Base-by-base conservation (phyloP, 441 rosid genomes). In the Metrosideros polymorpha region DNA sequence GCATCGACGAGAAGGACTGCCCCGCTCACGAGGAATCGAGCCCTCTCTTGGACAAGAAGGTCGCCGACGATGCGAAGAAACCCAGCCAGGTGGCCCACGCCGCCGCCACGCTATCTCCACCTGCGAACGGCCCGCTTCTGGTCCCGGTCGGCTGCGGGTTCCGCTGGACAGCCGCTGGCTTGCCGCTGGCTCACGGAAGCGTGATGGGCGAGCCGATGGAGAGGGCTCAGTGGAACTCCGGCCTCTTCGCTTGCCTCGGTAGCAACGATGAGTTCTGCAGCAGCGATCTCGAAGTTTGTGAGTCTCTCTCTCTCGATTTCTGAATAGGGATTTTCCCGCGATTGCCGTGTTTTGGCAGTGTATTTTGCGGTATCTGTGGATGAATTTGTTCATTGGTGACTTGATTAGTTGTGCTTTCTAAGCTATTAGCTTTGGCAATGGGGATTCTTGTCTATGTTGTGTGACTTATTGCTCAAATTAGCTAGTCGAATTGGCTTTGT, bases 231-330 rank as follows among this genome's bases (percentile, higher is more conserved):
- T 96, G 99, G 99, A 88, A 91, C 82, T 95, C 99, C 14, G 66
- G 94, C 90, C 90, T 96, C n/a, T 90, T 91, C 47, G 86, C 97
- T 82, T 98, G 99, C 86, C 92, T 96, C 51, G 99, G 98, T 18
- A 95, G 96, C 22, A 95, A 94, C 88, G 99, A 98, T 85, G 98
- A 94, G 82, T 95, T 98, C 90, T 96, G 98, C 87, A 93, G 99
- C 96, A 98, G 98, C 96, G 99, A 98, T 91, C 92, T 98, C 85
- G 99, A 98, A 98, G 99, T 98, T 92, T 98, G 99, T 97, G 90
- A 95, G 99, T 94, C 7, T 83, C 83, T 63, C 24, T 24, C 30
- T 51, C 61, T 83, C 29, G 77, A 66, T 30, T 87, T 55, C 8
- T 82, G 54, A 52, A 12, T n/a, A 59, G 4, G 53, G 14, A 18